phyloP scores from a whole-genome alignment of 192 early-diverging fungal species.

The Mortierella antarctica region DNA sequence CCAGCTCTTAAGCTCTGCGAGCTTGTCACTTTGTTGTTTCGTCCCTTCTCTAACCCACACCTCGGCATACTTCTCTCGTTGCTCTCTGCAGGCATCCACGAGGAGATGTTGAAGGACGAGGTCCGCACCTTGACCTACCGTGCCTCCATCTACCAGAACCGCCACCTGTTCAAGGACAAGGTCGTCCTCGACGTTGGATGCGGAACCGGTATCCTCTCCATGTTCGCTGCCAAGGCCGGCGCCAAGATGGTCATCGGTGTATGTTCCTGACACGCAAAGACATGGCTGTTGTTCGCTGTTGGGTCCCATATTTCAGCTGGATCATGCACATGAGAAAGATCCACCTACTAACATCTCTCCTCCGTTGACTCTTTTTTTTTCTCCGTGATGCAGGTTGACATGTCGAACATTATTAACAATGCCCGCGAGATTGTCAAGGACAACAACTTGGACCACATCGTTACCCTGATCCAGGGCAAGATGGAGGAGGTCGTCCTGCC shows the following conservation, averaged over 20 bases:
- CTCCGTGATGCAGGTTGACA: conserved; percentile 81
- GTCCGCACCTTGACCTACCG: conserved; percentile 86
- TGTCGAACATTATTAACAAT: conserved; percentile 87
- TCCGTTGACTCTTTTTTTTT: not conserved
- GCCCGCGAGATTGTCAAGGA: conserved; percentile 79
- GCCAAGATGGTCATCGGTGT: conserved; percentile 71
- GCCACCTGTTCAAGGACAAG: conserved; percentile 86
- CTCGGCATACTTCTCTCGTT: conserved; percentile 3
- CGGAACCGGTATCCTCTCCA: conserved; percentile 91
- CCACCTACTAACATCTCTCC: no score
- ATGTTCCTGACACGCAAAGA: conserved; percentile 8
- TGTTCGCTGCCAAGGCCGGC: conserved; percentile 93
- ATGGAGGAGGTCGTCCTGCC: conserved; percentile 85
- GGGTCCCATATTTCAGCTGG: not conserved
- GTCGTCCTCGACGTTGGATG: conserved; percentile 90
- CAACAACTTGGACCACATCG: conserved; percentile 74
- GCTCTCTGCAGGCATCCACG: conserved; percentile 78
- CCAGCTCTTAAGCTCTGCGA: not conserved
- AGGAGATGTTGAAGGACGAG: conserved; percentile 90
- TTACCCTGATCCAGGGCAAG: conserved; percentile 76
- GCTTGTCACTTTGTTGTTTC: not conserved
- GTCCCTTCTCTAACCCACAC: not conserved
- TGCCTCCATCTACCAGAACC: conserved; percentile 87
- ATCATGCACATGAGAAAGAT: not conserved
- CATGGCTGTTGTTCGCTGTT: no score